Base-by-base conservation (phyloP, 805 yeast genomes). In the Saccharomycopsis sp. region DNA sequence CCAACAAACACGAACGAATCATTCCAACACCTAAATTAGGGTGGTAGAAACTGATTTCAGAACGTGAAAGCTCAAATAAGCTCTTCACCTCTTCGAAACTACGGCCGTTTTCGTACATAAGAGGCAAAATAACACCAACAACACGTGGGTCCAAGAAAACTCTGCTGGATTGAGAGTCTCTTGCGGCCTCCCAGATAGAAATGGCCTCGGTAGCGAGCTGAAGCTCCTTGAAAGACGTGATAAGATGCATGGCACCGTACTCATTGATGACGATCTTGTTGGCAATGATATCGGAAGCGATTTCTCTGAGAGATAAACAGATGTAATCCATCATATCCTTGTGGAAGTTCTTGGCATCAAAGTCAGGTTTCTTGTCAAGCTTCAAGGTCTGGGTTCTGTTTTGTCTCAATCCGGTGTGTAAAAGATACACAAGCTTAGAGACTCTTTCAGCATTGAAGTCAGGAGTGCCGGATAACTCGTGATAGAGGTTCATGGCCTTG, bases 1-100 rank as follows among this genome's bases (percentile, higher is more conserved):
- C 86, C 51, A 78, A 74, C 29, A 89, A 73, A 60, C 90, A 82
- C 23, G 88, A 86, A 68, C 86, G 80, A 58, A 90, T 87, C 82
- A 89, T 83, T 55, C 92, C 87, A 52, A 82, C 82, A 54, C 82
- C 77, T 58, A 89, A 76, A 56, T 82, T 81, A 47, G 72, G 71
- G 62, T 71, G 73, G 59, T 68, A 69, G 52, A 66, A 69, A 38
- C 66, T 63, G 20, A 70, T 68, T 62, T 68, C 65, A 2, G 71
- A 65, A 17, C 72, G 72, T 2, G 78, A 73, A 60, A 73, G 73
- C 41, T 80, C 78, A 68, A 78, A 87, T 63, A 87, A 74, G 25
- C 74, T 69, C 68, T 82, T 77, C 57, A 86, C 74, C 65, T 86
- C 89, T 44, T 80, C 81, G 66, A 84, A 86, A 9, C 73, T 79